Base-by-base conservation (phyloP, 2,329 filamentous ascomycete species). In the Cordyceps cicadae region DNA sequence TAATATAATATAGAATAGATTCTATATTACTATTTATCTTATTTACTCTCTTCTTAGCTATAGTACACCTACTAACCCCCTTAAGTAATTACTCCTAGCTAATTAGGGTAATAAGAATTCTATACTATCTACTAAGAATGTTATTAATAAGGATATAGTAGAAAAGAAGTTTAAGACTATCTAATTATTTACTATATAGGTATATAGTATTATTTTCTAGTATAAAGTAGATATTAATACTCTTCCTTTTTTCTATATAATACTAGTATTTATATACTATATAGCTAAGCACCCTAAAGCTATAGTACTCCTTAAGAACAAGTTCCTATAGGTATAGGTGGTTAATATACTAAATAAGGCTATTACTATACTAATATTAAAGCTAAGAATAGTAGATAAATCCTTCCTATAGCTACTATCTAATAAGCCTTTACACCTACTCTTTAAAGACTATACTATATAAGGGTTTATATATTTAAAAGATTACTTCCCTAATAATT, bases 381-480 rank as follows among this genome's bases (percentile, higher is more conserved):
- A 70, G 3, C 67, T 68, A 3, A 68, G 76, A 29, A 72, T 83
- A 62, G 72, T 74, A 39, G 74, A 67, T 34, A 70, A 68, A 1
- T 67, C 72, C 0, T 85, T 88, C 61, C 81, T 82, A 0, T 67
- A 72, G 1, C 74, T 75, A 2, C 76, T 75, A 1, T 75, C 74
- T 43, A 71, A 76, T 34, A 71, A 72, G 1, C 69, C 77, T 0
- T 77, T 76, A 1, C 75, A 79, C 0, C 87, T 87, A 0, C 69
- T 91, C 0, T 85, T 87, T 0, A 88, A 91, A 54, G 88, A 92
- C 63, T 89, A 84, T 64, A 78, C 82, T 0, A 79, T 90, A 59
- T 78, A 86, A 1, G 88, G 88, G 0, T 73, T 89, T 1, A 69
- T 85, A 1, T 89, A 84, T 75, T 75, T 79, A 0, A 77, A 84